Evolutionary conservation across 345 rosid species (phyloP).

Genomic region (Populus tremula): DNA sequence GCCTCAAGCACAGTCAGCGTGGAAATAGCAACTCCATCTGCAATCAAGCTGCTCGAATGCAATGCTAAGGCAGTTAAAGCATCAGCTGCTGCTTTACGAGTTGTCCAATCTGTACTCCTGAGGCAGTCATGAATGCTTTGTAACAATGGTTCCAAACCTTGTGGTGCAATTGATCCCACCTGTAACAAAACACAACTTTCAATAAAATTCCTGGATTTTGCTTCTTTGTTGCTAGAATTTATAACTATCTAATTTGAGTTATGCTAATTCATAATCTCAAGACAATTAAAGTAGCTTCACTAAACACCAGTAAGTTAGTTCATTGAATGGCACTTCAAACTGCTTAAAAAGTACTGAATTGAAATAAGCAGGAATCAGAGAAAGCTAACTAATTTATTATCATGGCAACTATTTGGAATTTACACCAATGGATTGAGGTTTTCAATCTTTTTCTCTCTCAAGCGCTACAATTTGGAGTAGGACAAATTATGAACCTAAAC

Average conservation of each 20-base stretch:
- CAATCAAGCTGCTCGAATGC: slow-evolving; percentile 69
- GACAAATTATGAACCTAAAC: neutral
- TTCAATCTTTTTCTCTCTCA: neutral
- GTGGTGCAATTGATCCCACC: slow-evolving; percentile 92
- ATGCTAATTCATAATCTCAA: neutral
- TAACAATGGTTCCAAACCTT: slow-evolving; percentile 69
- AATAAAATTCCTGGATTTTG: neutral
- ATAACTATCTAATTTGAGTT: neutral
- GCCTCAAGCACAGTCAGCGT: slow-evolving; percentile 70
- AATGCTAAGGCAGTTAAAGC: slow-evolving; percentile 66
- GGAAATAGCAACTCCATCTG: slow-evolving; percentile 56
- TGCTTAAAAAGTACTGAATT: neutral
- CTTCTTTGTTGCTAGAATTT: neutral
- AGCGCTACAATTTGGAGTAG: neutral
- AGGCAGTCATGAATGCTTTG: slow-evolving; percentile 86
- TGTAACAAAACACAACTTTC: slow-evolving; percentile 30
- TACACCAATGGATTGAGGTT: neutral
- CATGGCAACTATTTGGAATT: neutral
- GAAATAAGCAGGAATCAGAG: neutral
- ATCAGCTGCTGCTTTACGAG: slow-evolving; percentile 97
- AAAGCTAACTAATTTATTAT: neutral
- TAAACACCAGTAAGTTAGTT: neutral
- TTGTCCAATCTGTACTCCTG: slow-evolving; percentile 92
- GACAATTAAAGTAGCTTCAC: neutral
- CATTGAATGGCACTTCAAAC: neutral